These are phyloP conservation scores for Termitomyces titanicus DNA, from an alignment of 768 basidiomycete genomes.

Conservation along the genomic window DNA sequence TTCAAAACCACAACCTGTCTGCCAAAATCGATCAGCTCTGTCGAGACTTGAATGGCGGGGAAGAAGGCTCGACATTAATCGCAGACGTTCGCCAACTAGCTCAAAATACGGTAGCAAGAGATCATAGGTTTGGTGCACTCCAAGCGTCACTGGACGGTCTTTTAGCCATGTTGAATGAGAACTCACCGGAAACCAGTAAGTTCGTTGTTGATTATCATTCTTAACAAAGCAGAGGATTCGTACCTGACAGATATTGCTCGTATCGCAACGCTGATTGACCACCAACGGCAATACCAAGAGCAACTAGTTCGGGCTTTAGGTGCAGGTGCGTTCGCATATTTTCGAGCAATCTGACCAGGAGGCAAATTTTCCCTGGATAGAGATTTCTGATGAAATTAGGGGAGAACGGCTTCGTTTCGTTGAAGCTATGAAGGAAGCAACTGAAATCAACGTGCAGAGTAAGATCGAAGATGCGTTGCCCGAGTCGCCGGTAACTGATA, in stretches of 20 bases:
- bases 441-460: constrained; percentile 83
- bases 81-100: constrained; percentile 35
- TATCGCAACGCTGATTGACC: constrained; percentile 59
- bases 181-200: constrained; percentile 16
- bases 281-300: constrained; percentile 73
- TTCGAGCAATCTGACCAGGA: neutral
- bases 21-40: constrained; percentile 59
- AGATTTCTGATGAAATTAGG: constrained; percentile 79
- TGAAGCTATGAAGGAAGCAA: constrained; percentile 94
- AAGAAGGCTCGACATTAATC: constrained; percentile 22
- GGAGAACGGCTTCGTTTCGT: constrained; percentile 85
- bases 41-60: constrained; percentile 40
- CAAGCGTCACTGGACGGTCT: constrained; percentile 38
- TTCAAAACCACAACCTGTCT: constrained; percentile 63
- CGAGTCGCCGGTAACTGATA: neutral
- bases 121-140: constrained; percentile 32
- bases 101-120: constrained; percentile 27
- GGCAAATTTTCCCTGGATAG: constrained; percentile 30
- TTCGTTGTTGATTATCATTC: neutral
- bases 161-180: constrained; percentile 24
- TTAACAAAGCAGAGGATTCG: neutral
- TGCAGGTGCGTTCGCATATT: constrained; percentile 38
- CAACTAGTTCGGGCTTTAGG: constrained; percentile 62
- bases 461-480: constrained; percentile 12
- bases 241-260: constrained; percentile 1